Evolutionary conservation across 75 land plant species (phyloP).

Genomic region (Pinus tabuliformis): DNA sequence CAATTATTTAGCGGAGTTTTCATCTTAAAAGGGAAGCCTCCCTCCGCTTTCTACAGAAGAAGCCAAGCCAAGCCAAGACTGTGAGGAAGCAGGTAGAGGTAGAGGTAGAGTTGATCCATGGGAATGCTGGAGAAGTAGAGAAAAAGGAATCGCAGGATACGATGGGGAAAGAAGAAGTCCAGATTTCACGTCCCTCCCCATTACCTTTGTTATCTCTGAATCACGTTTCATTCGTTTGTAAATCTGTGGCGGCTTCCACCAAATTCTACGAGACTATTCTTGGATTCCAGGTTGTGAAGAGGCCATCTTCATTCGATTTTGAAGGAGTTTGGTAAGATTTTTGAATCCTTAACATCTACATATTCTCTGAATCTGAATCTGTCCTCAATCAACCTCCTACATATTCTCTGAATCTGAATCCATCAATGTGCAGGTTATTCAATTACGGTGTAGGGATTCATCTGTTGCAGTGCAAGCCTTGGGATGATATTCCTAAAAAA

Average conservation of each 20-base stretch:
- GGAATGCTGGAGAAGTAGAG: too few relatives aligned
- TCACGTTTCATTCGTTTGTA: constrained; percentile 30
- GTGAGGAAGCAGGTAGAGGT: too few relatives aligned
- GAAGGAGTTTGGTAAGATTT: constrained; percentile 42
- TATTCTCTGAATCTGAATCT: not conserved
- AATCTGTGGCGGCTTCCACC: constrained; percentile 12
- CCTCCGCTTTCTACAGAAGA: too few relatives aligned
- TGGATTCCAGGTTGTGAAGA: constrained; percentile 33
- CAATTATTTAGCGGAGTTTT: too few relatives aligned
- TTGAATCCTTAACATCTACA: not conserved
- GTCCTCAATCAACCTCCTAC: too few relatives aligned
- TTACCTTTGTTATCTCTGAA: constrained; percentile 29
- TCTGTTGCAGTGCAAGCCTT: constrained; percentile 44
- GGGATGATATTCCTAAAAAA: constrained; percentile 26
- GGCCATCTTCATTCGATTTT: constrained; percentile 45
- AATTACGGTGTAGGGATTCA: constrained; percentile 77
- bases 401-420: not conserved
- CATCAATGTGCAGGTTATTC: constrained; percentile 42
- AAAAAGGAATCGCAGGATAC: too few relatives aligned
- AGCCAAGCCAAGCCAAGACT: too few relatives aligned
- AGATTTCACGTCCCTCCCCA: not conserved
- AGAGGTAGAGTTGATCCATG: too few relatives aligned
- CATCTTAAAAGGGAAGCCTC: too few relatives aligned
- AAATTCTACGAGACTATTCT: constrained; percentile 36
- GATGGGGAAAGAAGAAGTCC: not conserved